These are phyloP conservation scores for Penicillium palitans DNA, from an alignment of 2,329 filamentous ascomycete genomes.

Conservation along the genomic window DNA sequence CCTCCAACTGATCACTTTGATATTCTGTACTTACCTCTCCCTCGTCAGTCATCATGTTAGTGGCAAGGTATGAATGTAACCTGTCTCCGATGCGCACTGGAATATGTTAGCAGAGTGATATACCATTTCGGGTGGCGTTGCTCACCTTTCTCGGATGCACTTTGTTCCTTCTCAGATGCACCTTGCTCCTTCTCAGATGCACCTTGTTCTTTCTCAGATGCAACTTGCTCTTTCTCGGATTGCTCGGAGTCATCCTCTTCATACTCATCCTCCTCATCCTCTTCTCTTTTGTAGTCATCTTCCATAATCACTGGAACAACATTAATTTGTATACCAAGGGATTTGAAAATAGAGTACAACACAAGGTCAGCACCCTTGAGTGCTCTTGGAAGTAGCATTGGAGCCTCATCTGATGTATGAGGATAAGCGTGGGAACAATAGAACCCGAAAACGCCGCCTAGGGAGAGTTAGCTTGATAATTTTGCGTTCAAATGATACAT, in stretches of 20 bases:
- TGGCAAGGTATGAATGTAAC: not conserved
- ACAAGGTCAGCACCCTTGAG: not conserved
- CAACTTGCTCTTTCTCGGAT: not conserved
- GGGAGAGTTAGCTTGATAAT: not conserved
- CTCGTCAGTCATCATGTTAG: not conserved
- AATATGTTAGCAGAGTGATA: not conserved
- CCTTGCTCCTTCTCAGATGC: not conserved
- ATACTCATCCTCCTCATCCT: not conserved
- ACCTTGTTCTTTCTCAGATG: not conserved
- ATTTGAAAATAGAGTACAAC: not conserved
- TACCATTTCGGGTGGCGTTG: not conserved
- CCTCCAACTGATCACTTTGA: not conserved
- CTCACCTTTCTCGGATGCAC: not conserved
- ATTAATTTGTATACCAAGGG: not conserved
- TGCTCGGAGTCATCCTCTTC: not conserved
- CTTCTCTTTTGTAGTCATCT: not conserved
- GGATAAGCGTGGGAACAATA: conserved; percentile 52
- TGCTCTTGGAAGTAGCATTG: not conserved
- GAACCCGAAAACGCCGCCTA: conserved; percentile 49
- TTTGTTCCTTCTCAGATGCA: not conserved
- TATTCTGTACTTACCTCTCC: not conserved
- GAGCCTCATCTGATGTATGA: conserved; percentile 33
- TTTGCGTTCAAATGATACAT: not conserved
- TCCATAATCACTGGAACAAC: not conserved
- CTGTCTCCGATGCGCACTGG: not conserved